Base-by-base conservation (phyloP, 108 stramenopile genomes). In the Skeletonema menzelii region DNA sequence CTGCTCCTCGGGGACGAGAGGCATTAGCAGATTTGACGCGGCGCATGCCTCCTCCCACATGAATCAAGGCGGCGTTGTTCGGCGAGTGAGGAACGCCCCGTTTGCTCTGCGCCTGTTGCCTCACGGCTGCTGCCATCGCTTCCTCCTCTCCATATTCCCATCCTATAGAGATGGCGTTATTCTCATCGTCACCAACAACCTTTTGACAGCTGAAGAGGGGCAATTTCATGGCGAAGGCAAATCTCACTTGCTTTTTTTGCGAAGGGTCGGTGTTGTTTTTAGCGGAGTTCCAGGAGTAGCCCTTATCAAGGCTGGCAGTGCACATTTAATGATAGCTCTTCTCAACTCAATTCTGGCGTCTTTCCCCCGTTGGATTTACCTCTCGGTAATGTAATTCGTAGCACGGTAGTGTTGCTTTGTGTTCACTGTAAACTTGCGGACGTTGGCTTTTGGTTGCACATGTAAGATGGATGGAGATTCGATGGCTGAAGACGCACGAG, bases 291-390 rank as follows among this genome's bases (percentile, higher is more conserved):
- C 49, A 22, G 49, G 8, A 22, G 22, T 53, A 53, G 49, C 49
- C 49, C 49, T 53, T 53, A 24, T 53, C 49, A 53, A 53, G 22
- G 49, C 49, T 53, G 22, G 49, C 49, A 22, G 49, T 53, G 49
- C 49, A 53, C 49, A 53, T 53, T 53, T 53, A 53, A 53, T 22
- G 1, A 53, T 53, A 20, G 19, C 8, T 22, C 8, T 22, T 53
- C 8, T 53, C 22, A n/a, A 53, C n/a, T 53, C 22, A 22, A 53
- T 53, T 5, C 4, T 53, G 22, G 24, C 15, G 15, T 42, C 14
- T n/a, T 15, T 15, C 40, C 40, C 40, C 15, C 40, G 40, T 42
- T 42, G 15, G 40, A 5, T 42, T 42, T 42, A 42, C 40, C 40
- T 42, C 40, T 42, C 40, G 5, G 40, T 42, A 42, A 42, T 42